These are phyloP conservation scores for Leptomonas pyrrhocoris DNA, from an alignment of 208 protist species.

Conservation along the genomic window DNA sequence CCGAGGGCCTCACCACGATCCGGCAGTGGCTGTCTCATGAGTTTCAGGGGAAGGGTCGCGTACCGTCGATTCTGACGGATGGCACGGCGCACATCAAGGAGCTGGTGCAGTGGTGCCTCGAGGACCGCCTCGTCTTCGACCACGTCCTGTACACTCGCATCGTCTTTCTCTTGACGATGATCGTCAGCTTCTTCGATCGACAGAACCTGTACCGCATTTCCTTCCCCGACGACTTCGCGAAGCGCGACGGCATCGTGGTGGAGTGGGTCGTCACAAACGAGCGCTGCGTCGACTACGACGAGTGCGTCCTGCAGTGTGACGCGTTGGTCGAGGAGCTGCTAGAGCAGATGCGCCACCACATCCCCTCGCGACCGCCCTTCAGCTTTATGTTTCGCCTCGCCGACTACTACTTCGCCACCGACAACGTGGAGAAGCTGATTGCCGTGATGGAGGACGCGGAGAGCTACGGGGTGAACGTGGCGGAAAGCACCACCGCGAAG, in stretches of 20 bases:
- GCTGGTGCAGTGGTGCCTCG: conserved; percentile 76
- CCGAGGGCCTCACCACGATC: conserved; percentile 80
- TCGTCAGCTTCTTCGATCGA: conserved; percentile 89
- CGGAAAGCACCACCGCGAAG: conserved; percentile 90
- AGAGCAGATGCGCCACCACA: conserved; percentile 65
- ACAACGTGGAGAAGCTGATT: conserved; percentile 92
- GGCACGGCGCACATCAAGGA: conserved; percentile 70
- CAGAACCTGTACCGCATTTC: conserved; percentile 87
- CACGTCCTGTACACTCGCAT: conserved; percentile 89
- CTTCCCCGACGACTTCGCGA: conserved; percentile 74
- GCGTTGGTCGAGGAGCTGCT: conserved; percentile 86
- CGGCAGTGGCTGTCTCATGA: conserved; percentile 65
- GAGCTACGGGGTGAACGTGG: conserved; percentile 70
- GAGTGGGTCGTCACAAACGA: conserved; percentile 82
- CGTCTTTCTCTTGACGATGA: conserved; percentile 87
- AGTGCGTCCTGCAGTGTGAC: conserved; percentile 87
- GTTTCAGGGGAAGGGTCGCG: conserved; percentile 68
- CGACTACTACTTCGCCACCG: conserved; percentile 92
- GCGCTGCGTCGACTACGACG: conserved; percentile 83
- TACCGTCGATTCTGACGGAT: conserved; percentile 70
- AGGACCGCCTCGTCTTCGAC: conserved; percentile 85
- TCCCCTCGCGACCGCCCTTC: conserved; percentile 80
- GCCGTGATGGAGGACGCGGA: conserved; percentile 88
- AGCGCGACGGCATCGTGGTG: conserved; percentile 88
- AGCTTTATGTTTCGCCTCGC: conserved; percentile 85